Conservation (phyloP, 1,284 basidiomycete species). For the Volvariella surrecta region DNA sequence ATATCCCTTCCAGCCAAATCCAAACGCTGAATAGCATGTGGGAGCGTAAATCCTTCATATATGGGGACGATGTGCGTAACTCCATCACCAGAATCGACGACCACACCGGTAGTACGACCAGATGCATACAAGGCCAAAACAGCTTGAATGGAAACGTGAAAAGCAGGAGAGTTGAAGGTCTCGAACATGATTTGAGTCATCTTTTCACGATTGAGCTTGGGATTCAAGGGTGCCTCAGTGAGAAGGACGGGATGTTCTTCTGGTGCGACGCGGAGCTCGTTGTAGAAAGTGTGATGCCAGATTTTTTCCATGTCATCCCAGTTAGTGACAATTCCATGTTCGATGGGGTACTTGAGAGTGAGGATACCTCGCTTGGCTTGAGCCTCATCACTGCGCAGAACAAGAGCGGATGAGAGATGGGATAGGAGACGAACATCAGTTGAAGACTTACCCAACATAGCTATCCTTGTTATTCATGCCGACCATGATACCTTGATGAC, state of each 20-base stretch:
- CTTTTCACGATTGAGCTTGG: conserved; percentile 89
- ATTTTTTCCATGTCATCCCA: conserved; percentile 95
- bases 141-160: conserved; percentile 48
- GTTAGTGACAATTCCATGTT: conserved; percentile 84
- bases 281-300: conserved; percentile 86
- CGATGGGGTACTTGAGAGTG: conserved; percentile 76
- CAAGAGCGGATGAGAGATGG: neutral
- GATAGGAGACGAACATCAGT: neutral
- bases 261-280: conserved; percentile 71
- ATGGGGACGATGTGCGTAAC: conserved; percentile 88
- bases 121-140: conserved; percentile 87
- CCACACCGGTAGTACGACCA: conserved; percentile 85
- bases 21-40: conserved; percentile 76
- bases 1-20: conserved; percentile 80
- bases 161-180: conserved; percentile 79
- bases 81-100: conserved; percentile 86
- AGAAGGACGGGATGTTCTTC: conserved; percentile 49
- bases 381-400: neutral
- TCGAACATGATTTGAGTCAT: conserved; percentile 97
- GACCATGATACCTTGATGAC: conserved; percentile 41
- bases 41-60: conserved; percentile 79
- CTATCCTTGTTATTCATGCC: neutral
- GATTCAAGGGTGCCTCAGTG: conserved; percentile 84
- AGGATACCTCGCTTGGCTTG: conserved; percentile 56
- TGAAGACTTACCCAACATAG: neutral